These are phyloP conservation scores for Alopecurus myosuroides DNA, from an alignment of 176 grass and related monocot genomes.

Conservation along the genomic window DNA sequence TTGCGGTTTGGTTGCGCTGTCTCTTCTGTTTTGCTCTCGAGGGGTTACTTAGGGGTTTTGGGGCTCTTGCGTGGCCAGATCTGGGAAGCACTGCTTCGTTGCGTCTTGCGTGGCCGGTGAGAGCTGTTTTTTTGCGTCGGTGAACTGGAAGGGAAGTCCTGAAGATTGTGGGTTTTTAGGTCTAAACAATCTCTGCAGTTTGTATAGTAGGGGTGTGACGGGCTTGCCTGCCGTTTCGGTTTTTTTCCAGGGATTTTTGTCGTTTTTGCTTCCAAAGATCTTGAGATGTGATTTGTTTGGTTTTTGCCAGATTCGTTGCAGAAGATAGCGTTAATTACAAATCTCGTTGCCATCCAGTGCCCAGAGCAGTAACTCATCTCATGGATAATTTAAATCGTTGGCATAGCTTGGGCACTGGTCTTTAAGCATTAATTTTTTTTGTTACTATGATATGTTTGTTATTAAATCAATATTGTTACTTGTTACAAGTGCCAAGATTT, in stretches of 20 bases:
- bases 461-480: conserved; percentile 22
- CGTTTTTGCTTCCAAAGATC: neutral
- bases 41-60: neutral
- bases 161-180: neutral
- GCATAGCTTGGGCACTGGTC: neutral
- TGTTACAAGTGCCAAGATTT: conserved; percentile 39
- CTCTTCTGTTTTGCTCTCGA: neutral
- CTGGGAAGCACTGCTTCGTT: neutral
- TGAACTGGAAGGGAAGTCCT: neutral
- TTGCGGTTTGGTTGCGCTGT: neutral
- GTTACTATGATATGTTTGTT: conserved; percentile 2
- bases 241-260: neutral
- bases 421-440: conserved; percentile 11
- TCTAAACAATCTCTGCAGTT: neutral
- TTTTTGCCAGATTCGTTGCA: neutral
- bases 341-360: neutral
- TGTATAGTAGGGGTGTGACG: neutral
- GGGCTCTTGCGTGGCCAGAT: neutral
- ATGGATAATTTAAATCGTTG: neutral
- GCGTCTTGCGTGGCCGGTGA: neutral
- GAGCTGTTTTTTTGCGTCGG: neutral
- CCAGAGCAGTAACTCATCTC: neutral
- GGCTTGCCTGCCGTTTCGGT: neutral
- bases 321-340: neutral
- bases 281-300: neutral